Base-by-base conservation (phyloP, 179 eudicot species). In the Actinidia polygama region DNA sequence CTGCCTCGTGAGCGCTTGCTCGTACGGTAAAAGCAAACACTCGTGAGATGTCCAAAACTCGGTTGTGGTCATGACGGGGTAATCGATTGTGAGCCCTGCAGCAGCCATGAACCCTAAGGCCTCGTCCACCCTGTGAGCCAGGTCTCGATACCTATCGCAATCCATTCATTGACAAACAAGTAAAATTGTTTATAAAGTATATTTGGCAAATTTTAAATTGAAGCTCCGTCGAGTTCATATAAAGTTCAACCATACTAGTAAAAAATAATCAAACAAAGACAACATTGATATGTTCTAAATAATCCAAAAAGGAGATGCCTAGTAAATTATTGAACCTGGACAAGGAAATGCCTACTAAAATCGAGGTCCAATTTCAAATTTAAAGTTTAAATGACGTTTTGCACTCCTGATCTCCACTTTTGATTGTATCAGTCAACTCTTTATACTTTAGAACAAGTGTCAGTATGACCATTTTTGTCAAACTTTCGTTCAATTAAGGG, bases 31-130 rank as follows among this genome's bases (percentile, higher is more conserved):
- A 18, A 66, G 81, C 63, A 79, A 26, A 58, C 81, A 79, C 74
- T 79, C 81, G 18, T 78, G 80, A 6, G 80, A 78, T 46, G 80
- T 78, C 80, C 80, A 78, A 46, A 78, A 78, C 30, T 78, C 62
- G 26, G 81, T 79, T 50, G 81, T 49, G 6, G 81, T 51, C 81
- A 79, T 79, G 63, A 66, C 30, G 24, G 81, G 81, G 49, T 79
- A 26, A 9, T 71, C 54, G 18, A 71, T 26, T 50, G 73, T 66
- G 50, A 79, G 81, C 18, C 81, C 81, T 49, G 73, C 73, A 4
- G 81, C 73, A 50, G 74, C 73, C 81, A 79, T 79, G 73, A 79
- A 79, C 18, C 81, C 81, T 9, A 79, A 26, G 62, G 81, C 73
- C 49, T 79, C 81, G 21, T 79, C 81, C 50, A 79, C 81, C 73